Evolutionary conservation across 176 grass and related monocot species (phyloP).

Genomic region (Luzula sylvatica): DNA sequence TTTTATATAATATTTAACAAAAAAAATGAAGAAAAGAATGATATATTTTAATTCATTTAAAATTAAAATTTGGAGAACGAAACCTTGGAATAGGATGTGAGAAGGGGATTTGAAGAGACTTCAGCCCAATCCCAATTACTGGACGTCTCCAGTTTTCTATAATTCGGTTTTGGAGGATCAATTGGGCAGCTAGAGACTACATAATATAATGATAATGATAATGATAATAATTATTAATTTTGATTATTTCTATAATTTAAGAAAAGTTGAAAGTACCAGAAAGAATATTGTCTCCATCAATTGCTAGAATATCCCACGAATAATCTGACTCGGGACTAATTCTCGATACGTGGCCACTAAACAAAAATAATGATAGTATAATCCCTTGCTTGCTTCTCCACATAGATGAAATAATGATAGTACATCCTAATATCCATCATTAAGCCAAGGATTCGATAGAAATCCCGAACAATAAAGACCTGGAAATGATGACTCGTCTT

Average conservation of each 20-base stretch:
- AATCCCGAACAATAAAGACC: constrained; percentile 49
- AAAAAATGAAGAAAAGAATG: background rate
- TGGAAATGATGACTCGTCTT: constrained; percentile 52
- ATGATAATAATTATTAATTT: background rate
- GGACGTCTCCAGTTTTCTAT: constrained; percentile 29
- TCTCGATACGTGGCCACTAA: constrained; percentile 49
- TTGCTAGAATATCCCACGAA: constrained; percentile 81
- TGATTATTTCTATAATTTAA: background rate
- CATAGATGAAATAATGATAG: constrained; percentile 71
- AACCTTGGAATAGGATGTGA: constrained; percentile 63
- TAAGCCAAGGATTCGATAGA: constrained; percentile 69
- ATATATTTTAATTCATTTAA: background rate
- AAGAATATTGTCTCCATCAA: constrained; percentile 82
- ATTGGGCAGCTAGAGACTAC: constrained; percentile 65
- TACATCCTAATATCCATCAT: constrained; percentile 62
- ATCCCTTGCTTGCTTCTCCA: constrained; percentile 84
- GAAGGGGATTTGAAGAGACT: constrained; percentile 40
- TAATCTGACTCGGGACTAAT: constrained; percentile 60
- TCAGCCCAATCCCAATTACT: constrained; percentile 51
- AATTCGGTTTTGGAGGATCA: constrained; percentile 67
- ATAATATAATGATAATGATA: constrained; percentile 8
- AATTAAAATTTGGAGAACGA: background rate
- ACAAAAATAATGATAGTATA: constrained; percentile 25
- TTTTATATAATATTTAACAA: constrained; percentile 18
- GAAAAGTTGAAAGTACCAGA: constrained; percentile 36